Evolutionary conservation across 352 stramenopile genomes (phyloP).

Genomic region (Globisporangium nodosum): DNA sequence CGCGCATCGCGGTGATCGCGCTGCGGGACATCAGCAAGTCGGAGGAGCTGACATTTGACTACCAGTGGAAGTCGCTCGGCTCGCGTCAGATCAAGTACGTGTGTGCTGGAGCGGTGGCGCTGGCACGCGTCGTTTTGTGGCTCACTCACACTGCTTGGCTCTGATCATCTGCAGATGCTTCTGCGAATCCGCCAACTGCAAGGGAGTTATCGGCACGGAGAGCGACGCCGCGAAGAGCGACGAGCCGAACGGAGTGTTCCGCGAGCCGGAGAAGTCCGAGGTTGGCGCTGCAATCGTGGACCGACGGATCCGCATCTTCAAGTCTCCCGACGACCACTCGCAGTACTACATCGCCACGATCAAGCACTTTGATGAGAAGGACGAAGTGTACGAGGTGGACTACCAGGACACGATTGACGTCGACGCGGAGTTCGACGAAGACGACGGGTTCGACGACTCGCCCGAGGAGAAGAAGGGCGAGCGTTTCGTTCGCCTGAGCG

Average conservation of each 20-base stretch:
- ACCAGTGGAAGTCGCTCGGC: conserved; percentile 91
- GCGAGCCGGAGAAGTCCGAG: conserved; percentile 57
- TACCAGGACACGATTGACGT: conserved; percentile 42
- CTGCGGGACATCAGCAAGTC: conserved; percentile 80
- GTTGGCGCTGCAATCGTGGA: conserved; percentile 36
- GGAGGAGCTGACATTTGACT: conserved; percentile 96
- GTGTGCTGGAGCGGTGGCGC: too few relatives aligned
- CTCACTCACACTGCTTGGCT: too few relatives aligned
- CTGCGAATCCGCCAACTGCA: conserved; percentile 61
- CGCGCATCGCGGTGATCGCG: conserved; percentile 92
- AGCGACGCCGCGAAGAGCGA: conserved; percentile 32
- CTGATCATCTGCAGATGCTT: conserved; percentile 28
- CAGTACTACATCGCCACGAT: conserved; percentile 51
- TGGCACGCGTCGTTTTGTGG: background rate
- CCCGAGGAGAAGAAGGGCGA: conserved; percentile 12
- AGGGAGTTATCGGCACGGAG: conserved; percentile 69
- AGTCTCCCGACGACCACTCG: conserved; percentile 47
- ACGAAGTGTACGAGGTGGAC: conserved; percentile 51
- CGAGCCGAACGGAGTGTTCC: conserved; percentile 46
- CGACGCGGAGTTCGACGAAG: conserved; percentile 20
- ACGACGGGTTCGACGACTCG: conserved; percentile 16
- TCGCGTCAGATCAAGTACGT: conserved; percentile 68
- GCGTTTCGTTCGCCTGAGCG: conserved; percentile 20
- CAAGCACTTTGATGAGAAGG: conserved; percentile 31
- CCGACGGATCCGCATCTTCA: conserved; percentile 60